These are phyloP conservation scores for Leucosporidium scottii DNA, from an alignment of 768 basidiomycete species.

Conservation along the genomic window DNA sequence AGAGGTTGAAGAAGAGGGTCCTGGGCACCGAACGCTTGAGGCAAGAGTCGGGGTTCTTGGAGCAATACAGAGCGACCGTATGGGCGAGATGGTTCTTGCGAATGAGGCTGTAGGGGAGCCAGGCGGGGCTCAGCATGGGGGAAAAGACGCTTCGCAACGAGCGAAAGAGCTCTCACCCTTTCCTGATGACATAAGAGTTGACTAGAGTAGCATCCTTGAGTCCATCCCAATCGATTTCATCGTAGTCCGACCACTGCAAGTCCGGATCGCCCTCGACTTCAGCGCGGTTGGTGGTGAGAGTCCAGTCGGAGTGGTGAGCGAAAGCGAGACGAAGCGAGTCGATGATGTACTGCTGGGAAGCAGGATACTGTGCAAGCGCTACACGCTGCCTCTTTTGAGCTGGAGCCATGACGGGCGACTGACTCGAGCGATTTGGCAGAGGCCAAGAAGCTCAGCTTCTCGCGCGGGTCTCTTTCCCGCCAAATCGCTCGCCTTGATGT, in stretches of 20 bases:
- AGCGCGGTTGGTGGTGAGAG: background rate
- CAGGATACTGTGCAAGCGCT: constrained; percentile 14
- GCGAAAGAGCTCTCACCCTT: constrained; percentile 11
- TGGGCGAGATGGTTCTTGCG: constrained; percentile 85
- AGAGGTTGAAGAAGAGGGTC: constrained; percentile 78
- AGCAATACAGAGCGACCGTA: constrained; percentile 61
- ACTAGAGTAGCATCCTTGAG: constrained; percentile 6
- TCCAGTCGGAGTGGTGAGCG: constrained; percentile 1
- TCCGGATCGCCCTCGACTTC: constrained; percentile 2
- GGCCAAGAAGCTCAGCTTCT: too few species aligned
- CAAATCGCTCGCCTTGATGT: background rate
- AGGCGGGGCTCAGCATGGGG: too few species aligned
- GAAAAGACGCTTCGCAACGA: background rate
- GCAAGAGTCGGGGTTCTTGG: constrained; percentile 58
- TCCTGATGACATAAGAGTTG: constrained; percentile 28
- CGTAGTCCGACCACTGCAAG: constrained; percentile 30
- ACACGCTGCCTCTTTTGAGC: background rate
- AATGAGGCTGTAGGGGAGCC: constrained; percentile 52
- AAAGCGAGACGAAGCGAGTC: constrained; percentile 13
- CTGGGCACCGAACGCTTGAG: constrained; percentile 56
- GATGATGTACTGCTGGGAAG: constrained; percentile 16
- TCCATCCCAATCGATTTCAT: constrained; percentile 28
- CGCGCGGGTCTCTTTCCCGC: too few species aligned
- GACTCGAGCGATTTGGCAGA: too few species aligned
- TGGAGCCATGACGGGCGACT: too few species aligned